Evolutionary conservation across 306 rosid genomes (phyloP).

Genomic region (Acacia acuminata): DNA sequence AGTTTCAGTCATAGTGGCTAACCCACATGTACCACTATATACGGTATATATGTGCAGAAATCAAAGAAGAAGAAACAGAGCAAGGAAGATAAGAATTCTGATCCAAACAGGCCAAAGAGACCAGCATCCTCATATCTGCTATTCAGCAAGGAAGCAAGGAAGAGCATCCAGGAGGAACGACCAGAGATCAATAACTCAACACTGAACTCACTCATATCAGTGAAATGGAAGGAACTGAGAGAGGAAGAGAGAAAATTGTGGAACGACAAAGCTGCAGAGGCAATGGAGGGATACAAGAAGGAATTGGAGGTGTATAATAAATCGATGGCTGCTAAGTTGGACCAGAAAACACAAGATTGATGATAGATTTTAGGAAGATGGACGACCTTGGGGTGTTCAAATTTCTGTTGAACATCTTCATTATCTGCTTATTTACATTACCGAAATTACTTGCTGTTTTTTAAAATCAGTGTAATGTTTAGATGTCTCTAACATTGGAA

Average conservation of each 20-base stretch:
- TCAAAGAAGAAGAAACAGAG: slow-evolving; percentile 73
- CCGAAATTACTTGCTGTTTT: too few species aligned
- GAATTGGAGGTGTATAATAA: slow-evolving; percentile 76
- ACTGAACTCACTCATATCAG: slow-evolving; percentile 63
- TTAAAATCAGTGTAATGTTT: too few species aligned
- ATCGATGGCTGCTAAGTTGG: slow-evolving; percentile 38
- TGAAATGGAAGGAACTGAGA: slow-evolving; percentile 91
- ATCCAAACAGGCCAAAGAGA: slow-evolving; percentile 89
- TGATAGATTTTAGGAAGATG: not conserved
- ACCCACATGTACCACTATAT: not conserved
- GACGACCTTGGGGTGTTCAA: slow-evolving; percentile 38
- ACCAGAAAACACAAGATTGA: not conserved
- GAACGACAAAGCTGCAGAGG: slow-evolving; percentile 75
- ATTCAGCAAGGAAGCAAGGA: slow-evolving; percentile 86
- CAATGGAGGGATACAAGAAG: slow-evolving; percentile 84
- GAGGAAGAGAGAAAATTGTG: slow-evolving; percentile 69
- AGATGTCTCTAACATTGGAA: too few species aligned
- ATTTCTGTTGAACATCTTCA: slow-evolving; percentile 41
- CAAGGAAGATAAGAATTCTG: slow-evolving; percentile 62
- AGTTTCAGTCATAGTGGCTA: not conserved
- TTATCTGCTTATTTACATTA: not conserved
- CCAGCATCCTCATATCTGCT: slow-evolving; percentile 79
- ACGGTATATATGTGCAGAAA: slow-evolving; percentile 41
- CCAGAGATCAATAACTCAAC: slow-evolving; percentile 54
- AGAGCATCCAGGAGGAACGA: slow-evolving; percentile 56